These are phyloP conservation scores for Trifolium fragiferum DNA, from an alignment of 306 rosid species.

Conservation along the genomic window DNA sequence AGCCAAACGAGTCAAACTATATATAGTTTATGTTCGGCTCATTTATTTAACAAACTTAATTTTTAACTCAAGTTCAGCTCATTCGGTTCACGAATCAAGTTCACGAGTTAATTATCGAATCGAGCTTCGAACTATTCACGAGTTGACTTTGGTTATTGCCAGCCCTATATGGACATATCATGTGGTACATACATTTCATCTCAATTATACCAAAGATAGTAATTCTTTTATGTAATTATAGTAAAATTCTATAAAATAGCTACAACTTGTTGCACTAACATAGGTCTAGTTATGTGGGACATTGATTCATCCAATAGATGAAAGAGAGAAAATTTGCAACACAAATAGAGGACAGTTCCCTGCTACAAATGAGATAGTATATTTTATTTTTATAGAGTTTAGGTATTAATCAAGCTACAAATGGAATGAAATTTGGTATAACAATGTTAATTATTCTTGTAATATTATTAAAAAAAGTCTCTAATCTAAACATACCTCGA, in stretches of 20 bases:
- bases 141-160: too few species aligned
- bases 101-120: too few species aligned
- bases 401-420: slow-evolving; percentile 33
- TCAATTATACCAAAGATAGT: background rate
- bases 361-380: slow-evolving; percentile 27
- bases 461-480: background rate
- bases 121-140: too few species aligned
- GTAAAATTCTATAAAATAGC: background rate
- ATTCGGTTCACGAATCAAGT: too few species aligned
- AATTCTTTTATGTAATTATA: background rate
- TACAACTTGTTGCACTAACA: slow-evolving; percentile 13
- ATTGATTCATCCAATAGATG: slow-evolving; percentile 31
- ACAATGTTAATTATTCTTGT: background rate
- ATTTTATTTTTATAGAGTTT: slow-evolving; percentile 34
- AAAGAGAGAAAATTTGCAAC: slow-evolving; percentile 10
- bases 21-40: too few species aligned
- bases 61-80: too few species aligned
- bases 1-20: too few species aligned
- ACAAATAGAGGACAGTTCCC: slow-evolving; percentile 22
- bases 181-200: background rate
- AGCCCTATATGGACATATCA: background rate
- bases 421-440: slow-evolving; percentile 37
- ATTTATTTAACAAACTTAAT: too few species aligned
- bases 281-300: slow-evolving; percentile 40
- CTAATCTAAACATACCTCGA: slow-evolving; percentile 12